Evolutionary conservation across 495 filamentous ascomycete genomes (phyloP).

Genomic region (Articulospora tetracladia): DNA sequence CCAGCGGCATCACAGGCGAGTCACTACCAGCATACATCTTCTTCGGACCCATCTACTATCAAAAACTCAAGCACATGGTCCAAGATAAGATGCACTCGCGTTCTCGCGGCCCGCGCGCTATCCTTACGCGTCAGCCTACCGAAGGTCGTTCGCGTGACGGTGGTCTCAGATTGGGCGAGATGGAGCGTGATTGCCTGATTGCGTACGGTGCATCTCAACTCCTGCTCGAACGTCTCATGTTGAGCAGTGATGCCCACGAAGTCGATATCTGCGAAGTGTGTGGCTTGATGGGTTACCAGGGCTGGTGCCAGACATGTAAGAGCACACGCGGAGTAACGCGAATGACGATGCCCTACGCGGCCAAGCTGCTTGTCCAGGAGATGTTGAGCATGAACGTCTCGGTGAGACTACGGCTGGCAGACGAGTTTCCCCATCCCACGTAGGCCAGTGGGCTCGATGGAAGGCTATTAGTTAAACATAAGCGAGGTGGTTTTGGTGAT

Average conservation of each 20-base stretch:
- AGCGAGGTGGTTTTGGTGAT: no score
- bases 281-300: constrained; percentile 90
- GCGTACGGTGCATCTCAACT: constrained; percentile 93
- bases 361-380: constrained; percentile 95
- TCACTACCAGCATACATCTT: constrained; percentile 93
- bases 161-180: constrained; percentile 92
- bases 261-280: constrained; percentile 91
- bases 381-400: constrained; percentile 96
- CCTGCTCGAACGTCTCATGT: constrained; percentile 90
- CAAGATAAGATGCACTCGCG: constrained; percentile 99
- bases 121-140: constrained; percentile 92
- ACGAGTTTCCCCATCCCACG: constrained; percentile 68
- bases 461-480: no score
- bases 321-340: constrained; percentile 73
- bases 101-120: constrained; percentile 81
- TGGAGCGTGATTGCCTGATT: constrained; percentile 97
- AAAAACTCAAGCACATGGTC: constrained; percentile 99
- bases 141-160: constrained; percentile 92
- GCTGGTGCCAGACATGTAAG: constrained; percentile 89
- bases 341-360: constrained; percentile 98
- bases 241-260: constrained; percentile 82
- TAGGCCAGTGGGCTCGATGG: background rate
- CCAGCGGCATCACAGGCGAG: constrained; percentile 92
- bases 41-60: constrained; percentile 98
- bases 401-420: constrained; percentile 77